phyloP scores from a whole-genome alignment of 352 stramenopile species.

The Globisporangium irregulare region DNA sequence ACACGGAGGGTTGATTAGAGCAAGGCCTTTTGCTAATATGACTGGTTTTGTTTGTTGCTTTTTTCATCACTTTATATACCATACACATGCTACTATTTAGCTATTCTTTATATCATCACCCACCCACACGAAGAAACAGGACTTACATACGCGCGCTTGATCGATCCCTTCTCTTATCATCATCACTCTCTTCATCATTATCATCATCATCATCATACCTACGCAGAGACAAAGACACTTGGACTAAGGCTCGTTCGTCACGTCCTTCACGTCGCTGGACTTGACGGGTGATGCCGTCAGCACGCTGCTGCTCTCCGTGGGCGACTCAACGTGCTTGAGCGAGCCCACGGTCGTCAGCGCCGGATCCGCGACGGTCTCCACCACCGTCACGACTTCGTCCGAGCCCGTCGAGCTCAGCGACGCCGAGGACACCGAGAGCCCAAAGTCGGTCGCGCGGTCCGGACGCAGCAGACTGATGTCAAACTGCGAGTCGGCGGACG shows the following conservation, averaged over 20 bases:
- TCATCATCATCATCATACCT: neutral
- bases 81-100: neutral
- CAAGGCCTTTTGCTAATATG: neutral
- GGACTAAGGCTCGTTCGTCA: neutral
- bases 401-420: slow-evolving; percentile 45
- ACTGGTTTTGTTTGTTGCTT: neutral
- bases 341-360: slow-evolving; percentile 13
- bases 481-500: slow-evolving; percentile 58
- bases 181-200: neutral
- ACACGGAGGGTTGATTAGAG: neutral
- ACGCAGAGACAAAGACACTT: neutral
- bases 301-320: neutral
- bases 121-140: neutral
- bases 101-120: neutral
- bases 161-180: neutral
- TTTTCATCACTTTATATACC: slow-evolving; percentile 8
- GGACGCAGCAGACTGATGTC: slow-evolving; percentile 72
- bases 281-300: neutral
- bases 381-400: slow-evolving; percentile 30
- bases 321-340: neutral
- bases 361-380: slow-evolving; percentile 26
- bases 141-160: neutral
- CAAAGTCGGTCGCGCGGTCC: slow-evolving; percentile 66
- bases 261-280: neutral
- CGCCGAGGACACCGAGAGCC: slow-evolving; percentile 42